phyloP scores from a whole-genome alignment of 148 eudicot species.

The Rhododendron griersonianum region DNA sequence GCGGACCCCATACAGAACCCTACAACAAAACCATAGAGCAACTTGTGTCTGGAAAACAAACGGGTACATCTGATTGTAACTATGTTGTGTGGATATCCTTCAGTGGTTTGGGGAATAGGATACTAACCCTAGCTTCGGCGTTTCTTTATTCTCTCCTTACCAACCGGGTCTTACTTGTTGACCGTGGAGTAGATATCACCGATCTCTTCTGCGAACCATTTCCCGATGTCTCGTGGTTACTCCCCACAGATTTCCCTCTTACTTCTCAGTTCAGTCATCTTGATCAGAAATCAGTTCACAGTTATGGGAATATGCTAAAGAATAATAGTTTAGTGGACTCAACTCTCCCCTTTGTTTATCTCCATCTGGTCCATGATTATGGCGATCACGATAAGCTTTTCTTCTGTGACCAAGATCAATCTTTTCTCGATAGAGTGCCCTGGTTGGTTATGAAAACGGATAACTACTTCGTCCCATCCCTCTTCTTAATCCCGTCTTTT shows the following conservation, averaged over 20 bases:
- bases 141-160: slow-evolving; percentile 88
- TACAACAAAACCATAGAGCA: slow-evolving; percentile 54
- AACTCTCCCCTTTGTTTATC: slow-evolving; percentile 51
- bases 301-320: slow-evolving; percentile 64
- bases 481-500: slow-evolving; percentile 71
- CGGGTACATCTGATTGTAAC: slow-evolving; percentile 50
- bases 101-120: slow-evolving; percentile 90
- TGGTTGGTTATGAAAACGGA: slow-evolving; percentile 84
- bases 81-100: slow-evolving; percentile 88
- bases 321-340: slow-evolving; percentile 19
- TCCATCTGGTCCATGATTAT: slow-evolving; percentile 81
- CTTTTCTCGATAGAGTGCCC: slow-evolving; percentile 47
- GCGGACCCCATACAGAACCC: slow-evolving; percentile 76
- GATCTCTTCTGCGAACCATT: slow-evolving; percentile 96
- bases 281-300: slow-evolving; percentile 30
- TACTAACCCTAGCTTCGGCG: slow-evolving; percentile 72
- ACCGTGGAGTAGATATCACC: slow-evolving; percentile 67
- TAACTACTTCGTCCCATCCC: slow-evolving; percentile 83
- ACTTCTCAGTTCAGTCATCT: slow-evolving; percentile 44
- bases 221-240: slow-evolving; percentile 77
- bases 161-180: slow-evolving; percentile 73
- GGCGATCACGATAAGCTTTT: slow-evolving; percentile 83
- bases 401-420: slow-evolving; percentile 83
- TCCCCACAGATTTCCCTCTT: slow-evolving; percentile 80
- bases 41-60: slow-evolving; percentile 31